Evolutionary conservation across 169 alveolate species (phyloP).

Genomic region (Plasmodium billcollinsi): DNA sequence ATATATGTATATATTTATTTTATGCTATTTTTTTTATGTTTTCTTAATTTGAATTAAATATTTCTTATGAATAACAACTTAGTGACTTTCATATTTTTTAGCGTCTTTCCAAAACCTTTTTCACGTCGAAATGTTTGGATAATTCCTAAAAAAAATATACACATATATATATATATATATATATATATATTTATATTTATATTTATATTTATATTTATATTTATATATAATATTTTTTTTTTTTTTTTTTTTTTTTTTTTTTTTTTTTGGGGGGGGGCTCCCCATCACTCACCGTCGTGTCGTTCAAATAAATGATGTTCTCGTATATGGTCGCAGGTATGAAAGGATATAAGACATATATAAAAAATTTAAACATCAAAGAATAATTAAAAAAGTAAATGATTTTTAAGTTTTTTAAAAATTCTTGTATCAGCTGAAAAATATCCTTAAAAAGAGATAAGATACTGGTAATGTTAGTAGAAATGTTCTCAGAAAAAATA

Average conservation of each 20-base stretch:
- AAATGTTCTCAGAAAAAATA: constrained; percentile 30
- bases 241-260: not conserved
- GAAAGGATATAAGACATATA: constrained; percentile 49
- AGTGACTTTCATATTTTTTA: not conserved
- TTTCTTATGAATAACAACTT: not conserved
- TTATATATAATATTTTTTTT: not conserved
- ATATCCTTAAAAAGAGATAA: constrained; percentile 57
- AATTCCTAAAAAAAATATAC: constrained; percentile 27
- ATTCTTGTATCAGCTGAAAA: constrained; percentile 36
- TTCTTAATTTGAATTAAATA: not conserved
- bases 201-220: too few relatives aligned
- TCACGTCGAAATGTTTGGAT: constrained; percentile 53
- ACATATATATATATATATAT: not conserved
- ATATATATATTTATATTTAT: too few relatives aligned
- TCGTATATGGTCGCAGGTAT: constrained; percentile 44
- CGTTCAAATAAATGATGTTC: constrained; percentile 25
- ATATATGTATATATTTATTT: not conserved
- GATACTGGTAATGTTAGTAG: constrained; percentile 29
- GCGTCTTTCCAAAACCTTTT: constrained; percentile 28
- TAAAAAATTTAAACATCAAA: constrained; percentile 32
- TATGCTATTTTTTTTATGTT: not conserved
- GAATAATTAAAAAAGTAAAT: constrained; percentile 58
- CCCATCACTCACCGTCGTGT: constrained; percentile 2
- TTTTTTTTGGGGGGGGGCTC: not conserved
- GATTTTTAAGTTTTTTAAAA: constrained; percentile 35